Conservation (phyloP, 2,329 filamentous ascomycete species). For the Drechslerella dactyloides region DNA sequence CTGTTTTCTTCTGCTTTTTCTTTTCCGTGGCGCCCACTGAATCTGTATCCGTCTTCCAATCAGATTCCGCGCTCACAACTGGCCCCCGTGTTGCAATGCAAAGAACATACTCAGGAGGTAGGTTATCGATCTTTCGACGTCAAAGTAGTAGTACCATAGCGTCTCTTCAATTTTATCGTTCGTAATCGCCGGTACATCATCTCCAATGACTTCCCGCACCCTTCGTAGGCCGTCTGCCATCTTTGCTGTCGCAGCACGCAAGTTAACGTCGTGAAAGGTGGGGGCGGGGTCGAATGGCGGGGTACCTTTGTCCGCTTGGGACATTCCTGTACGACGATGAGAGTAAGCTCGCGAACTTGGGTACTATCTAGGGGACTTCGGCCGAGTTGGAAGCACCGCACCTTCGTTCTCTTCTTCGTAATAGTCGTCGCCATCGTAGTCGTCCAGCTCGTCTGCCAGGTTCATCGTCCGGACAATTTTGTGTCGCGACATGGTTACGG, state of each 20-base stretch:
- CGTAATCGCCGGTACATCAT: conserved; percentile 62
- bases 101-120: conserved; percentile 72
- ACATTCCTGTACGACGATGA: conserved; percentile 25
- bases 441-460: conserved; percentile 54
- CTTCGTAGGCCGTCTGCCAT: conserved; percentile 55
- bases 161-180: conserved; percentile 83
- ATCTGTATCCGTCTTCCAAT: not conserved
- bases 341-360: not conserved
- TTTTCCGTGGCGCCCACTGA: conserved; percentile 43
- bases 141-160: conserved; percentile 95
- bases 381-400: not conserved
- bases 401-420: conserved; percentile 32
- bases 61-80: not conserved
- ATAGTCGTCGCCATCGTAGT: conserved; percentile 45
- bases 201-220: conserved; percentile 60
- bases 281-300: conserved; percentile 35
- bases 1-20: conserved; percentile 51
- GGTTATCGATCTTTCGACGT: conserved; percentile 80
- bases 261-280: not conserved
- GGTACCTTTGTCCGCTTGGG: conserved; percentile 45
- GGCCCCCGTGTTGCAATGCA: not conserved
- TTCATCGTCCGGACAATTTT: conserved; percentile 58
- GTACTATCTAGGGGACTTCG: not conserved
- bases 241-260: conserved; percentile 46
- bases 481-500: conserved; percentile 58